A percentile compares a stretch with the other conserved stretches of the same genome.
phyloP scores from a whole-genome alignment of 176 grass and related monocot genomes.

The Oryza meridionalis region DNA sequence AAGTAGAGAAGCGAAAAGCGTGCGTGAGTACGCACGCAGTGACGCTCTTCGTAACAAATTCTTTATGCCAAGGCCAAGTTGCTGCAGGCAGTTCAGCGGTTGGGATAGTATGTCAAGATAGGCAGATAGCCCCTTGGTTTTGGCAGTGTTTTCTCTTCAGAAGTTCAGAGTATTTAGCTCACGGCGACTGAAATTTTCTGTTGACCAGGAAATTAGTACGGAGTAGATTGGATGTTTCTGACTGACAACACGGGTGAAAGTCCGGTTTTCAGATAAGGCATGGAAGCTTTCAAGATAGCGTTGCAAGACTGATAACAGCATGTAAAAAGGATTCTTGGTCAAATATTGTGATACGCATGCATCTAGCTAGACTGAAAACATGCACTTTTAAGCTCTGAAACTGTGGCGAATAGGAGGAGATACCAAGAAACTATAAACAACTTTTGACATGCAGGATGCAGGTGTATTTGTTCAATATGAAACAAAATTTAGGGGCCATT shows the following conservation, averaged over 20 bases:
- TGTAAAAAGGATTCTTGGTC: background rate
- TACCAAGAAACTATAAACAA: background rate
- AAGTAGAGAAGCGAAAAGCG: background rate
- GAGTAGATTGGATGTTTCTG: background rate
- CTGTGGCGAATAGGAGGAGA: background rate
- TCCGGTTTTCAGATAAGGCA: background rate
- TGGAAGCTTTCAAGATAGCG: background rate
- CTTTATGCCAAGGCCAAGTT: constrained; percentile 12
- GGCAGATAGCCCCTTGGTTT: background rate
- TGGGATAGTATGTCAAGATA: background rate
- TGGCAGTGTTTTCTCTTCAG: background rate
- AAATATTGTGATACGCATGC: background rate
- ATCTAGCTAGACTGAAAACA: too few species aligned
- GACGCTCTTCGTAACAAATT: constrained; percentile 29
- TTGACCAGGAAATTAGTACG: background rate
- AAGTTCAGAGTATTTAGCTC: background rate
- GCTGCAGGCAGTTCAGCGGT: constrained; percentile 20
- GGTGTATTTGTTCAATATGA: background rate
- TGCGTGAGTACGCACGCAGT: constrained; percentile 31
- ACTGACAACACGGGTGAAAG: background rate
- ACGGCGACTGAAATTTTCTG: background rate
- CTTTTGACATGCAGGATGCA: background rate
- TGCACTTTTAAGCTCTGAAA: background rate
- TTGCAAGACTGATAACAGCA: background rate
- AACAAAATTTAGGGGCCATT: background rate